Evolutionary conservation across 371 early-diverging fungal species (phyloP), one percentile per base, ranked within the genome.

Genomic region (Batkoa obscura): DNA sequence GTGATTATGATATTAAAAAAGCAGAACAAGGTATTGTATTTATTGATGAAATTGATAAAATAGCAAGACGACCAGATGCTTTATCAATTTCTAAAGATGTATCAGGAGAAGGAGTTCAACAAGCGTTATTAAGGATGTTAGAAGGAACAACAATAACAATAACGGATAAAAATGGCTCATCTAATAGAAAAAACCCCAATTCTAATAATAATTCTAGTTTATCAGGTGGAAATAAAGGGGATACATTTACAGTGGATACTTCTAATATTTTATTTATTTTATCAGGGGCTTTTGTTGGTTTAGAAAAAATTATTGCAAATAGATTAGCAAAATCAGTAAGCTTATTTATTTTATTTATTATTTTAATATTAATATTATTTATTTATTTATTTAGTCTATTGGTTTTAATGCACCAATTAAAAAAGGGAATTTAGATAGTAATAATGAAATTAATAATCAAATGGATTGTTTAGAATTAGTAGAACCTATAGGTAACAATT

Each of bases 31-130:
- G 93, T 0, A 89, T 92, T 55, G 86, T 92, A 13, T 91, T 90
- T 68, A 86, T 92, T 58, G 93, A 92, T 62, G 93, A 92, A 64
- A 83, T 91, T 37, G 93, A 92, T 70, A 90, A 90, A 66, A 83
- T 90, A 54, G 79, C 88, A 1, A 69, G 81, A 55, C 68, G 83
- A 60, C 78, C 83, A 0, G 91, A 89, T 64, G 63, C 82, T 6
- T 70, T 74, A 58, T 79, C 84, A 0, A 71, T 78, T 23, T 76
- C 88, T n/a, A 84, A 87, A 59, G 93, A 92, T 68, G 90, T 92
- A 0, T 83, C 86, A 4, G 93, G 93, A 50, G 91, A 92, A 66
- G 93, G 93, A 5, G 93, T 92, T 3, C 93, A 92, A 62, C 90
- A 92, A 63, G 75, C 85, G 0, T 62, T 90, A 13, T 66, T 92